Base-by-base conservation (phyloP, 2,329 filamentous ascomycete genomes). In the Aspergillus sp. region DNA sequence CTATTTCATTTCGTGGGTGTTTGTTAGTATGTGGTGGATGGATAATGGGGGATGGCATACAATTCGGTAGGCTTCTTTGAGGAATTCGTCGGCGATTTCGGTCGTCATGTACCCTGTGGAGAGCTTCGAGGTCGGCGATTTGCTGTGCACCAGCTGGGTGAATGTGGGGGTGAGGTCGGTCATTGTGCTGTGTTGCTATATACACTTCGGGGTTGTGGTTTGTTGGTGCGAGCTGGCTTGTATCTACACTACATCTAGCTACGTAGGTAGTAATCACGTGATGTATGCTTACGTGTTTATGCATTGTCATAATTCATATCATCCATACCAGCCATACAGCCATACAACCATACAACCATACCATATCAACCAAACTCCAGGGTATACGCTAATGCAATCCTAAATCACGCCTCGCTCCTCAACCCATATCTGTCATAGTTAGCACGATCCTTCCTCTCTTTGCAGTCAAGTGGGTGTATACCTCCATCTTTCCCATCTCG, bases 401-500 rank as follows among this genome's bases (percentile, higher is more conserved):
- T 57, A 69, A 59, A 71, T 69, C 70, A 72, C 70, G 10, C 66
- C 55, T 11, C 66, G 65, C 58, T 73, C 72, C 62, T 74, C 72
- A 63, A 80, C 75, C 79, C 79, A 81, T 63, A 81, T 77, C 78
- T 81, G 66, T 13, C 36, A 25, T 8, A 30, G 32, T 64, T 54
- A 64, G 64, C 32, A 36, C 23, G 13, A 49, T 41, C 10, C 4
- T 5, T 30, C 11, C 10, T 36, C 5, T 15, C 5, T 2, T 13
- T 13, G 10, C 5, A 15, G 1, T 47, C 5, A 17, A 15, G 15
- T 36, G 32, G 53, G 59, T 61, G 82, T 90, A 84, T 77, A 97
- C 92, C 86, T 98, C 95, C 87, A 97, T 88, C 84, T 96, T 97
- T 55, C 91, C 92, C 81, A 92, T 90, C 64, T 96, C 93, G 64